Evolutionary conservation across 2,329 filamentous ascomycete species (phyloP).

Genomic region (Venturia effusa): DNA sequence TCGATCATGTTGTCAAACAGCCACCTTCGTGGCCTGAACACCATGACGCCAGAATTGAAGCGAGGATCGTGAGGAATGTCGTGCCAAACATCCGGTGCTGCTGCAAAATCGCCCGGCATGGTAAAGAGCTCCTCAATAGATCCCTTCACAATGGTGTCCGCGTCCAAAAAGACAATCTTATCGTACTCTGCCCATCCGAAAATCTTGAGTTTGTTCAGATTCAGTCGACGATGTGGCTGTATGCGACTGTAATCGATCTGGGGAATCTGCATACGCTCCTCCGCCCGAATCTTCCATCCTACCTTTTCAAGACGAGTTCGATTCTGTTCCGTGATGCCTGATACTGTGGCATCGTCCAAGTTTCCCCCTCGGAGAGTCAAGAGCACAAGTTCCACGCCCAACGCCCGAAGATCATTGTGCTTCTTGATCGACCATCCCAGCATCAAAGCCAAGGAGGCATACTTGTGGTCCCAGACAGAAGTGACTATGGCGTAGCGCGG

Average conservation of each 20-base stretch:
- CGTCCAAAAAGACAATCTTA: slow-evolving; percentile 21
- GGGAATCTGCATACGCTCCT: slow-evolving; percentile 18
- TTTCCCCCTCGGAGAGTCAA: slow-evolving; percentile 17
- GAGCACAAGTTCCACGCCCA: slow-evolving; percentile 20
- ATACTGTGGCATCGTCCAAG: slow-evolving; percentile 10
- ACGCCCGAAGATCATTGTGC: slow-evolving; percentile 19
- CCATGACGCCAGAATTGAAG: slow-evolving; percentile 22
- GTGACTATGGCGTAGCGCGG: not conserved
- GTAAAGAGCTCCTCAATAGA: slow-evolving; percentile 18
- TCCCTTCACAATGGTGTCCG: slow-evolving; percentile 20
- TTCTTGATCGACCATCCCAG: slow-evolving; percentile 21
- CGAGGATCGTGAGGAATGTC: slow-evolving; percentile 18
- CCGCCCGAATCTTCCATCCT: slow-evolving; percentile 19
- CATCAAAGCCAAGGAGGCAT: slow-evolving; percentile 17
- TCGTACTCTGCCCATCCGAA: slow-evolving; percentile 23
- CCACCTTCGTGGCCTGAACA: slow-evolving; percentile 17
- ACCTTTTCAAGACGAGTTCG: slow-evolving; percentile 17
- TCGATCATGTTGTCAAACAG: slow-evolving; percentile 18
- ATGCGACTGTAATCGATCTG: slow-evolving; percentile 19
- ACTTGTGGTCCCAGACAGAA: slow-evolving; percentile 2
- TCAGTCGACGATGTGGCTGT: slow-evolving; percentile 18
- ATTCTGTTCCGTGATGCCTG: slow-evolving; percentile 17
- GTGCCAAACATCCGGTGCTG: slow-evolving; percentile 20
- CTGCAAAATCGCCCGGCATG: slow-evolving; percentile 21
- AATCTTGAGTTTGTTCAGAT: slow-evolving; percentile 21